phyloP scores from a whole-genome alignment of 306 rosid species.

The Rosa rugosa region DNA sequence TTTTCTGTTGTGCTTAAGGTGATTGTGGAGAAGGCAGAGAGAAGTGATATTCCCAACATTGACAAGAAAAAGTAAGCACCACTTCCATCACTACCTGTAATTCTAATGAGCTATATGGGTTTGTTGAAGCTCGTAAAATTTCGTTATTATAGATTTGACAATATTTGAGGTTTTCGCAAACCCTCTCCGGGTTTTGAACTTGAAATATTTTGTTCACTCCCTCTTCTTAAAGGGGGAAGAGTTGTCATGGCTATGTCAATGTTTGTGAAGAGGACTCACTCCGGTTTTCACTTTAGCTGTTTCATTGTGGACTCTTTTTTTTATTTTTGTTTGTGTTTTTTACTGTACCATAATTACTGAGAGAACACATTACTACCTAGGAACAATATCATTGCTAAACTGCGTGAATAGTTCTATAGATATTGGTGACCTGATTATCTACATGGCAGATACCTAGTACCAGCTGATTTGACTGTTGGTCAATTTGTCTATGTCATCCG shows the following conservation, averaged over 20 bases:
- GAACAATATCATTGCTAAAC: background rate
- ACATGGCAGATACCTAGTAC: constrained; percentile 42
- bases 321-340: background rate
- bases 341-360: background rate
- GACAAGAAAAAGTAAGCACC: constrained; percentile 50
- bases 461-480: constrained; percentile 51
- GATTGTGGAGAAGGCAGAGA: constrained; percentile 42
- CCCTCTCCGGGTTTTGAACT: background rate
- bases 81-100: background rate
- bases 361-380: background rate
- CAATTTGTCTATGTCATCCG: constrained; percentile 54
- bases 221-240: background rate
- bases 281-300: background rate
- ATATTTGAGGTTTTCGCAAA: too few species aligned
- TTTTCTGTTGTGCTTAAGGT: constrained; percentile 31
- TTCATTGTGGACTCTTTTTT: background rate
- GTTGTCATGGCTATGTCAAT: background rate
- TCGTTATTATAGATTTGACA: background rate
- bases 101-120: background rate
- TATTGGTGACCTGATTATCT: background rate
- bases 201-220: background rate
- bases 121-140: background rate
- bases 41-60: constrained; percentile 54
- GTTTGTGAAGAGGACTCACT: background rate
- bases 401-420: background rate